phyloP scores from a whole-genome alignment of 495 filamentous ascomycete species.

The Filosporella fistucella region DNA sequence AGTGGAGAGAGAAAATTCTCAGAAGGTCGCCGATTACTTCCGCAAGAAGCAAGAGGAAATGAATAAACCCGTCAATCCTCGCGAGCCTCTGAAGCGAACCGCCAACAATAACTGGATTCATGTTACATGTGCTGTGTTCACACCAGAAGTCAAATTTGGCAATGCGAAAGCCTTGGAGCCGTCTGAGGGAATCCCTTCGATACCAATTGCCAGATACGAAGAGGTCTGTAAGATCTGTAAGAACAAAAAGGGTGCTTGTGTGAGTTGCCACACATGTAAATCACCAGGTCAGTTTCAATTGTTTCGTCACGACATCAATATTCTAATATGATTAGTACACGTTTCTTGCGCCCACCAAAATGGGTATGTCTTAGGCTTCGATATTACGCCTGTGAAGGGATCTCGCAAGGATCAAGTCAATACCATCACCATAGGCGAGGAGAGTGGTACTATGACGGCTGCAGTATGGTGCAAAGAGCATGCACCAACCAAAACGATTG shows the following conservation, averaged over 20 bases:
- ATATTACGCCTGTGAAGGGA: constrained; percentile 84
- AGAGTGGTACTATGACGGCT: constrained; percentile 71
- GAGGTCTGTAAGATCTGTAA: constrained; percentile 86
- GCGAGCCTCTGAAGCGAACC: constrained; percentile 89
- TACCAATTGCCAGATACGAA: constrained; percentile 63
- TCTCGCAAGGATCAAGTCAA: constrained; percentile 72
- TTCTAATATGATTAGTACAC: constrained; percentile 54
- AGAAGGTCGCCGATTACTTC: constrained; percentile 70
- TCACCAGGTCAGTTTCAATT: constrained; percentile 35
- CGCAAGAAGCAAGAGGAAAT: constrained; percentile 74
- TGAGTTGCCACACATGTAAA: constrained; percentile 78
- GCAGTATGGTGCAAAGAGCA: constrained; percentile 91
- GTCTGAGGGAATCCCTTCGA: constrained; percentile 80
- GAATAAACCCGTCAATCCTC: constrained; percentile 76
- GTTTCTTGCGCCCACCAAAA: constrained; percentile 84
- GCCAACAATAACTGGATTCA: constrained; percentile 98
- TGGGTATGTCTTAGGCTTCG: constrained; percentile 80
- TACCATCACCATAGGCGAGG: constrained; percentile 68
- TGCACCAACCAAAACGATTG: constrained; percentile 54
- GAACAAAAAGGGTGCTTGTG: constrained; percentile 63
- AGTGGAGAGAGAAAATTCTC: constrained; percentile 73
- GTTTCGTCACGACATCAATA: constrained; percentile 24
- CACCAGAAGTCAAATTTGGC: constrained; percentile 86
- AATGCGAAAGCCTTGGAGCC: constrained; percentile 74
- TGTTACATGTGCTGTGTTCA: constrained; percentile 86